Base-by-base conservation (phyloP, 495 filamentous ascomycete genomes). In the Tuber borchii region DNA sequence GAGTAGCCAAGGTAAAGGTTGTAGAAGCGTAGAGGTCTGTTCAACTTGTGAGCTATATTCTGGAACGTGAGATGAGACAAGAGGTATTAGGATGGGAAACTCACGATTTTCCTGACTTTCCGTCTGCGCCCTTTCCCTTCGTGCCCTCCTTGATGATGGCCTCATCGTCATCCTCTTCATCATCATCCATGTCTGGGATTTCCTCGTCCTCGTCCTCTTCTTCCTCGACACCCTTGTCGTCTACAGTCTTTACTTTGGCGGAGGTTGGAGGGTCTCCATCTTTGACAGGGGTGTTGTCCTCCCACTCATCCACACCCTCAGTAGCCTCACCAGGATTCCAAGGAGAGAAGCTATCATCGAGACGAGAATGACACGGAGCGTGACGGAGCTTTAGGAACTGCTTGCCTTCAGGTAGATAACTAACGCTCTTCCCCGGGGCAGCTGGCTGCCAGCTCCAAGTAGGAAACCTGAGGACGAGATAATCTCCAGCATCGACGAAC, bases 391-490 rank as follows among this genome's bases (percentile, higher is more conserved):
- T 93, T 19, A 99, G 88, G 80, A 92, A 99, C 88, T 99, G 95
- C 84, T 99, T 99, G 0, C 91, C 93, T 0, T 90, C 86, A 5
- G 95, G 95, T 1, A 99, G 90, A 81, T 97, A 92, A 71, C 87
- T 84, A 26, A 92, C 92, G 70, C 94, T 92, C 81, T 93, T 92
- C 44, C 89, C 86, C 3, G 90, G 88, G 16, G 94, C 93, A 70
- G 94, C 94, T 79, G 95, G 93, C 75, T 90, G 89, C 95, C 95
- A 99, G n/a, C 93, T 91, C 95, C 95, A 99, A 69, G 95, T 95
- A 9, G 95, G 95, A 85, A 99, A 99, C 86, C 97, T 98, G 90
- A 95, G 97, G 82, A 97, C 94, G 56, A 99, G 91, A 85, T 97
- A 99, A 86, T 99, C 95, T 79, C 96, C 95, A 4, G 95, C 96